Conservation (phyloP, 306 rosid species). For the Pterocarpus santalinus region DNA sequence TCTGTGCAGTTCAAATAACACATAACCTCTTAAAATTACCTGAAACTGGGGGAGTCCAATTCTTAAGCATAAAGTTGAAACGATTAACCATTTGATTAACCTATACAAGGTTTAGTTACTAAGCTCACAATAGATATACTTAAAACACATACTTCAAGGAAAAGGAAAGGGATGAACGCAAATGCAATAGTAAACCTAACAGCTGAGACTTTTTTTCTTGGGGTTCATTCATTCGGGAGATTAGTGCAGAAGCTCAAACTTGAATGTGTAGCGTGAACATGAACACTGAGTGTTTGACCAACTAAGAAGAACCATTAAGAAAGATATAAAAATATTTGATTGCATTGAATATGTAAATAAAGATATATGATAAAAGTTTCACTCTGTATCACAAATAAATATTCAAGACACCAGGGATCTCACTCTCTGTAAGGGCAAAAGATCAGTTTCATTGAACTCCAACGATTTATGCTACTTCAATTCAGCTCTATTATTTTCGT, state of each 20-base stretch:
- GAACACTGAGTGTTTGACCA: neutral
- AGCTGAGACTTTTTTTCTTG: neutral
- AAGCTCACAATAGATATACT: neutral
- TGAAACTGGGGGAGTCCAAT: slow-evolving; percentile 8
- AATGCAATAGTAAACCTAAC: neutral
- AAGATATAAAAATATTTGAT: neutral
- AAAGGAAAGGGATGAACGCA: neutral
- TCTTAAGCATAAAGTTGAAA: neutral
- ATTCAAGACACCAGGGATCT: too few relatives aligned
- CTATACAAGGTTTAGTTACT: neutral
- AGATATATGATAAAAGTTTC: neutral
- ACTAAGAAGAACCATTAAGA: neutral
- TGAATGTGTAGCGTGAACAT: neutral
- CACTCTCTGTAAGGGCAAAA: too few relatives aligned
- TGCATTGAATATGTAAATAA: neutral
- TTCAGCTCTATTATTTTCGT: too few relatives aligned
- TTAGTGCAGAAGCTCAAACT: neutral
- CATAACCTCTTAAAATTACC: slow-evolving; percentile 4
- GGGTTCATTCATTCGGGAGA: neutral
- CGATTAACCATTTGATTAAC: neutral
- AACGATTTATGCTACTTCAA: too few relatives aligned
- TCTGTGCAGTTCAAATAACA: neutral
- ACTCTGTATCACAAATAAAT: too few relatives aligned
- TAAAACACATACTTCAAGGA: neutral
- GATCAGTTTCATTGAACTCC: too few relatives aligned